phyloP scores from a whole-genome alignment of 495 filamentous ascomycete species.

The Thermothielavioides terrestris region DNA sequence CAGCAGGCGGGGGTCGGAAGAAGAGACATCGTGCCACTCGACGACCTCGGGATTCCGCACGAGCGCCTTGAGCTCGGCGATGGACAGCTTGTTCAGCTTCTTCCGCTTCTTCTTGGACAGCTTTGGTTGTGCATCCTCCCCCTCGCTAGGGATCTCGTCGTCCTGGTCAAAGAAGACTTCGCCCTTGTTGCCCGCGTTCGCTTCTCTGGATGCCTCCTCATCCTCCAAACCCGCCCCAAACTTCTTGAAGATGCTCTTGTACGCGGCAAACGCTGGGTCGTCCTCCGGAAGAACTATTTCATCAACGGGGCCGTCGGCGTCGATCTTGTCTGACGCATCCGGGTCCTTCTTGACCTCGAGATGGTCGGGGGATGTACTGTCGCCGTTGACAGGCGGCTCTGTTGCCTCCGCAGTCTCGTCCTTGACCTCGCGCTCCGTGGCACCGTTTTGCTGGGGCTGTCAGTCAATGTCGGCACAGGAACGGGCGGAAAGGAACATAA shows the following conservation, averaged over 20 bases:
- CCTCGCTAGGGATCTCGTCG: slow-evolving; percentile 79
- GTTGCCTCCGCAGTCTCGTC: slow-evolving; percentile 26
- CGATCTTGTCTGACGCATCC: slow-evolving; percentile 27
- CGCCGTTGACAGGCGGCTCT: slow-evolving; percentile 12
- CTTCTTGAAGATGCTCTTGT: slow-evolving; percentile 67
- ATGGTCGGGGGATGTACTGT: slow-evolving; percentile 12
- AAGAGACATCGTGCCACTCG: slow-evolving; percentile 95
- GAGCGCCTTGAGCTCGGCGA: slow-evolving; percentile 88
- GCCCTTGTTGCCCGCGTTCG: slow-evolving; percentile 70
- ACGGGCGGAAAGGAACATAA: neutral
- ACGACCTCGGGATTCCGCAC: slow-evolving; percentile 89
- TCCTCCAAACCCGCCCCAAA: slow-evolving; percentile 51
- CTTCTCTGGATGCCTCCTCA: slow-evolving; percentile 48
- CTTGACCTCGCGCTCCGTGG: slow-evolving; percentile 18
- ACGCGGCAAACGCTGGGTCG: slow-evolving; percentile 74
- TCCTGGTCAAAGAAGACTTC: slow-evolving; percentile 82
- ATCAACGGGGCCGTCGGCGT: slow-evolving; percentile 40
- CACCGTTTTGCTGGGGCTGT: slow-evolving; percentile 17
- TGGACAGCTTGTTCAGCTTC: slow-evolving; percentile 79
- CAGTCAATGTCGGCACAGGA: slow-evolving; percentile 2
- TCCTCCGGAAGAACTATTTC: slow-evolving; percentile 47
- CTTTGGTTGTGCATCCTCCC: slow-evolving; percentile 61
- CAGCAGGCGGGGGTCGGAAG: slow-evolving; percentile 77
- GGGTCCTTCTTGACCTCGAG: slow-evolving; percentile 37
- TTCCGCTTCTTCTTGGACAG: slow-evolving; percentile 92